Base-by-base conservation (phyloP, 257 asterid species). In the Euphrasia confusa region DNA sequence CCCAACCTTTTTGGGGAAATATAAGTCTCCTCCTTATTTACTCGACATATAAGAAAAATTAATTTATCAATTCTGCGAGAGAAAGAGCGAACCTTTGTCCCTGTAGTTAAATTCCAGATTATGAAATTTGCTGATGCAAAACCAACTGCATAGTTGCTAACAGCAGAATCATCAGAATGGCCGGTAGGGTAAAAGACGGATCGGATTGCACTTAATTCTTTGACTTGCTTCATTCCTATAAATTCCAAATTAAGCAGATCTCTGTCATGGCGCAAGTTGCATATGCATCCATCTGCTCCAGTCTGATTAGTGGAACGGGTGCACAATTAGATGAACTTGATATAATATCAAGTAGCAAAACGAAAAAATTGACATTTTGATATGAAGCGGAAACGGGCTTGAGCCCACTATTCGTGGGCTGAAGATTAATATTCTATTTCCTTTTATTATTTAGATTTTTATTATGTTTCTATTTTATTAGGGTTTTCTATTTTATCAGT, bases 231-330 rank as follows among this genome's bases (percentile, higher is more conserved):
- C 90, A 92, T 86, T 74, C 97, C 99, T 66, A 71, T 66, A 71
- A 92, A 92, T 73, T 86, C 95, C 80, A 89, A 68, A 71, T 75
- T 78, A 45, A 33, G 75, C 68, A 67, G 73, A 78, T 70, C 71
- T 75, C 73, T 83, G 58, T 80, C 81, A 71, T 80, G 79, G 72
- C 73, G 88, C 72, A 92, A 81, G 79, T 89, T 76, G 86, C 99
- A 92, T 74, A 89, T 84, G 81, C 97, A 92, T 68, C 99, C 99
- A 81, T 92, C 99, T 68, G 93, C 89, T 75, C 98, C 98, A 2
- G 93, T 92, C 98, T 92, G 83, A 35, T 3, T 59, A 47, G 60
- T 61, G 56, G 47, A 49, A 50, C 32, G 32, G 62, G 21, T 32
- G 62, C 14, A 40, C 54, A 11, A 70, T 69, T 58, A 68, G 52